These are phyloP conservation scores for Aquilaria agallochum DNA, from an alignment of 441 rosid genomes.

Conservation along the genomic window DNA sequence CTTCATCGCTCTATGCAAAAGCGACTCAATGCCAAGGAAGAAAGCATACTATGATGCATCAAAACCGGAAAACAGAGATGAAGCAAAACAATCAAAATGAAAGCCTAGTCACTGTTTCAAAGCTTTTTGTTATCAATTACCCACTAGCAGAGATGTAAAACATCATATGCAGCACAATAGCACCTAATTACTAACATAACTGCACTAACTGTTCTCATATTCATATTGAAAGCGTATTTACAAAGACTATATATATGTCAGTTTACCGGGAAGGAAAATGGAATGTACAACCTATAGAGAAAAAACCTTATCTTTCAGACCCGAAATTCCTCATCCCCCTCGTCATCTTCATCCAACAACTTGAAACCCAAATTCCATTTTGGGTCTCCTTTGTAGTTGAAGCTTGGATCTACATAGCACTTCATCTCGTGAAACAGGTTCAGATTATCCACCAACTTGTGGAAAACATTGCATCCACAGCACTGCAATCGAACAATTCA, in stretches of 20 bases:
- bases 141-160: too few relatives aligned
- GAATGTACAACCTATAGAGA: conserved; percentile 29
- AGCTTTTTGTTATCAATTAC: too few relatives aligned
- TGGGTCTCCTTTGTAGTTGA: conserved; percentile 43
- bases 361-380: conserved; percentile 65
- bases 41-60: too few relatives aligned
- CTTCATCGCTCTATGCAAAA: too few relatives aligned
- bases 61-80: too few relatives aligned
- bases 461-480: conserved; percentile 91
- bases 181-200: conserved; percentile 8
- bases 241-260: conserved; percentile 16
- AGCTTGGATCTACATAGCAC: conserved; percentile 68
- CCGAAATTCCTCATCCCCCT: conserved; percentile 21
- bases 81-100: too few relatives aligned
- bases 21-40: too few relatives aligned
- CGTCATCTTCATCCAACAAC: conserved; percentile 45
- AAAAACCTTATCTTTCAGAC: conserved; percentile 22
- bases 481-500: conserved; percentile 39
- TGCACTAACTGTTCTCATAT: conserved; percentile 1
- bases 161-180: not conserved
- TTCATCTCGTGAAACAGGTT: conserved; percentile 94
- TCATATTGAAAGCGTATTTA: conserved; percentile 16
- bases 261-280: conserved; percentile 1
- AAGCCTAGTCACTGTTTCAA: too few relatives aligned
- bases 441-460: conserved; percentile 91